Percentiles rank a stretch among this genome's conserved stretches.
Evolutionary conservation across 164 flowering plant genomes (phyloP).

Genomic region (Dillenia turbinata): DNA sequence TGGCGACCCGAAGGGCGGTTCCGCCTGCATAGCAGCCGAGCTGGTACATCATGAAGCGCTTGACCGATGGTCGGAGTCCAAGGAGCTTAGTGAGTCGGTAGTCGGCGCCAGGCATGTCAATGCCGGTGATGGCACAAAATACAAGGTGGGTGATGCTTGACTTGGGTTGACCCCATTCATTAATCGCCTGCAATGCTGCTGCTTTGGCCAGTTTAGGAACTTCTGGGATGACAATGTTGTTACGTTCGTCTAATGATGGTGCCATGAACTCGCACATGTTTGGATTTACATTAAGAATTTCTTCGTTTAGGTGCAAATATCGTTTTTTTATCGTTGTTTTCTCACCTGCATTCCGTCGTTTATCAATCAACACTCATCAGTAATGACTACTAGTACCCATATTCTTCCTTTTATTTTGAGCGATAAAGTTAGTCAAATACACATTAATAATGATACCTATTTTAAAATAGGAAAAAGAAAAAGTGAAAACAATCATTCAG

Average conservation of each 20-base stretch:
- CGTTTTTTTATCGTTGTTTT: constrained; percentile 11
- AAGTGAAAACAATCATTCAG: no score
- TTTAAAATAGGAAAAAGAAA: no score
- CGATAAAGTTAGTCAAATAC: no score
- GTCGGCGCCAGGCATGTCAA: constrained; percentile 17
- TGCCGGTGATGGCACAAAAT: constrained; percentile 12
- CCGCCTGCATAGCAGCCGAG: constrained; percentile 17
- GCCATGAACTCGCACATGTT: constrained; percentile 8
- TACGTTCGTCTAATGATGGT: constrained; percentile 12
- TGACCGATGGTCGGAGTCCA: constrained; percentile 6
- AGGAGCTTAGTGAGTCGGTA: constrained; percentile 15
- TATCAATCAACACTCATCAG: no score
- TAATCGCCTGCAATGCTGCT: constrained; percentile 12
- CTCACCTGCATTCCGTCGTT: no score
- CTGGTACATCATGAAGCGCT: constrained; percentile 13
- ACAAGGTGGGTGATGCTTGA: constrained; percentile 17
- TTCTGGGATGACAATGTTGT: constrained; percentile 12
- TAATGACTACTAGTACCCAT: no score
- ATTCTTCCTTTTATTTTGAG: no score
- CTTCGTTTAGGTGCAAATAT: constrained; percentile 6
- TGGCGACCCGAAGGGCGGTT: constrained; percentile 14
- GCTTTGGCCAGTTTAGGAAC: constrained; percentile 13
- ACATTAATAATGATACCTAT: no score
- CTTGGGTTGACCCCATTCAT: constrained; percentile 11
- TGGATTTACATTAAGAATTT: constrained; percentile 6